Evolutionary conservation across 2,329 filamentous ascomycete species (phyloP), one percentile per base, ranked within the genome.

Genomic region (Verticillium tricorpus): DNA sequence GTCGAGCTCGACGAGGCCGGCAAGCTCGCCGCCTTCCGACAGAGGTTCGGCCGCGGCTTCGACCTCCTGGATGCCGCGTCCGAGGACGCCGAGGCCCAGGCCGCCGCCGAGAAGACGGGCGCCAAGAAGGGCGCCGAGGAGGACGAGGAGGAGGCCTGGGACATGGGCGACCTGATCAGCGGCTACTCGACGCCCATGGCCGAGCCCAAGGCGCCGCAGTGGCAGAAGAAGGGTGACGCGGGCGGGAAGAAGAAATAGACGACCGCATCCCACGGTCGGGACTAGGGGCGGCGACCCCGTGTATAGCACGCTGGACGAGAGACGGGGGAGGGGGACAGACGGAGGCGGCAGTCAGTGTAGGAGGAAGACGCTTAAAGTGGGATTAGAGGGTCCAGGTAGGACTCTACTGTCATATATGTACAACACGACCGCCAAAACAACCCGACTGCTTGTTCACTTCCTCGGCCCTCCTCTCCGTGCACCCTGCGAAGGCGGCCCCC

Each of bases 1-100:
- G 84, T 97, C 62, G 95, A 99, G 79, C 88, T 96, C 66, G 95
- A 99, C 75, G 95, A 98, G 83, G 94, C 95, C 3, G 95, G 95
- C 19, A 87, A 90, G 72, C 78, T 99, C 71, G 90, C 89, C 59
- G 90, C 91, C 61, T 99, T 99, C 80, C 85, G 95, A 70, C 85
- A 84, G 64, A 85, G 90, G 62, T 99, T 93, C 80, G 95, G 95
- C 31, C 82, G 89, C 63, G 87, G 87, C 12, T 99, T 91, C 82
- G 95, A 99, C 78, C 80, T 85, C 28, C 78, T 73, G 7, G 54
- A 56, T 19, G 69, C 73, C 57, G 70, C 68, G 8, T 69, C 68
- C 22, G 71, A 71, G 61, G 69, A 71, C 25, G 72, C 72, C 35
- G 70, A 69, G 39, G 62, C 64, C 40, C 65, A 64, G 57, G 59